Evolutionary conservation across 2,329 filamentous ascomycete species (phyloP).

Genomic region (Trichoderma atrobrunneum): DNA sequence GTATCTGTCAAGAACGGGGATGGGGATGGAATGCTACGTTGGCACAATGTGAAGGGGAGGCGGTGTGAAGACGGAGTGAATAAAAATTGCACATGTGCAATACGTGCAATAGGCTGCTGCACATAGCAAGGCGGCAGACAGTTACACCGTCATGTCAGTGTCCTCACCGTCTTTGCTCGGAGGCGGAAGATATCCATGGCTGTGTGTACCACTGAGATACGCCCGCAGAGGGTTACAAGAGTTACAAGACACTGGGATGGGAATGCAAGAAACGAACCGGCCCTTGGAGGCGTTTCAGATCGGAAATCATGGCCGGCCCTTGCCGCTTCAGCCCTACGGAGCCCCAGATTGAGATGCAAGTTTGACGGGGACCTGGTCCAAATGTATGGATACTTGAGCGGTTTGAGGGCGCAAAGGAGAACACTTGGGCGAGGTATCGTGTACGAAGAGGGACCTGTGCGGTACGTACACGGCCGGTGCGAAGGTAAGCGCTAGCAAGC

Average conservation of each 20-base stretch:
- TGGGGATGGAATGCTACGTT: not conserved
- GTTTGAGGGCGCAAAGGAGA: not conserved
- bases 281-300: not conserved
- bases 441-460: slow-evolving; percentile 3
- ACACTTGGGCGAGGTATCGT: slow-evolving; percentile 13
- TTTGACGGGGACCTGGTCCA: not conserved
- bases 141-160: not conserved
- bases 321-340: slow-evolving; percentile 18
- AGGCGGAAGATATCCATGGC: too few species aligned
- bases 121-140: not conserved
- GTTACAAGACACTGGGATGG: not conserved
- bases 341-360: not conserved
- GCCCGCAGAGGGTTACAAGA: not conserved
- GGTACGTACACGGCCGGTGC: not conserved
- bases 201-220: not conserved
- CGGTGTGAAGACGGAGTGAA: not conserved
- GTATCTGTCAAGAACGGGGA: not conserved
- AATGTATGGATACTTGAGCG: slow-evolving; percentile 7
- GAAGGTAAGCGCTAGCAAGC: not conserved
- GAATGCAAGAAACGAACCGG: not conserved
- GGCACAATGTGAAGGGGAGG: not conserved
- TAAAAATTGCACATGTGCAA: not conserved
- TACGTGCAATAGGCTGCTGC: not conserved
- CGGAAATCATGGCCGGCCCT: not conserved
- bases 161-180: not conserved